These are phyloP conservation scores for Podospora tetraspora DNA, from an alignment of 495 filamentous ascomycete species.

Conservation along the genomic window DNA sequence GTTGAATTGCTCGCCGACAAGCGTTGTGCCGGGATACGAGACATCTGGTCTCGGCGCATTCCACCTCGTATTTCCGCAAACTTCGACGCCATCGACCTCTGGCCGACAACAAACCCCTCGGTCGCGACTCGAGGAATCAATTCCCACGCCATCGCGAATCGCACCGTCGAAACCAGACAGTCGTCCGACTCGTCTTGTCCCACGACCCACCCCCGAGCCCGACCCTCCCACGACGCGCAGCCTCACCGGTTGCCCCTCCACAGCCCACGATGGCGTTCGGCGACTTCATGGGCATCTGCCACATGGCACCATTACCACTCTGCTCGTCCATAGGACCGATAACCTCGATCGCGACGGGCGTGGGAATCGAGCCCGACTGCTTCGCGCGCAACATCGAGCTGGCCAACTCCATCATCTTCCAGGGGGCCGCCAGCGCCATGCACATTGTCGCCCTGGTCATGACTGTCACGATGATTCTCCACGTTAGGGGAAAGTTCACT, in stretches of 20 bases:
- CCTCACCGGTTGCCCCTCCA: constrained; percentile 11
- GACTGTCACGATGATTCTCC: constrained; percentile 94
- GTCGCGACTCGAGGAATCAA: not conserved
- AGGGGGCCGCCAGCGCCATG: constrained; percentile 83
- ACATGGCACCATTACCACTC: constrained; percentile 75
- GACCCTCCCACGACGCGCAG: constrained; percentile 1
- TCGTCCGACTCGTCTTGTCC: not conserved
- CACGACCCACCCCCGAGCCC: constrained; percentile 1
- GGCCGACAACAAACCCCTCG: not conserved
- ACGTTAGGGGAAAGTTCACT: constrained; percentile 95
- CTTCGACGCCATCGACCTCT: not conserved
- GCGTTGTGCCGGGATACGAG: constrained; percentile 5
- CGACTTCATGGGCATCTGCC: constrained; percentile 81
- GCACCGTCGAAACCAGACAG: not conserved
- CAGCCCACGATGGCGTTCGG: constrained; percentile 82
- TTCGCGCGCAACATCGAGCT: constrained; percentile 93
- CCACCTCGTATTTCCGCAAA: constrained; percentile 1
- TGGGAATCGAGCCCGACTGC: constrained; percentile 83
- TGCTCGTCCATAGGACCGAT: constrained; percentile 73
- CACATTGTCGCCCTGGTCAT: constrained; percentile 89
- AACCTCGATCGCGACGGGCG: constrained; percentile 56
- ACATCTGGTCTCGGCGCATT: constrained; percentile 11
- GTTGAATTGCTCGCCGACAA: not conserved
- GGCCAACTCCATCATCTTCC: constrained; percentile 97
- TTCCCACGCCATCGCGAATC: not conserved